Evolutionary conservation across 805 yeast species (phyloP).

Genomic region (Suhomyces pyralidae): DNA sequence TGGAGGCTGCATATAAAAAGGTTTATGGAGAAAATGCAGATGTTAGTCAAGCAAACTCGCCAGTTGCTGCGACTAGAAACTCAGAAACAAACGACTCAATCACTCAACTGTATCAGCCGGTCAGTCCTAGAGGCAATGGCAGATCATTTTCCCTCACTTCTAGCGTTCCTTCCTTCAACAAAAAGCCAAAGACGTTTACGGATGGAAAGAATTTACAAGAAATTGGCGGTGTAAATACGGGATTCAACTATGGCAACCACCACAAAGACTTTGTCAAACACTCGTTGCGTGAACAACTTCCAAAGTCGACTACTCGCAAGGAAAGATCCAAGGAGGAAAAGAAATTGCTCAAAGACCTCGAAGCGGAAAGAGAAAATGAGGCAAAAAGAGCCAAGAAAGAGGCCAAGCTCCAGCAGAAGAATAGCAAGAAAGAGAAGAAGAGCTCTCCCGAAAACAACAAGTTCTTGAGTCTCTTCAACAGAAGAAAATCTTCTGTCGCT

Average conservation of each 20-base stretch:
- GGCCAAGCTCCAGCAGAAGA: slow-evolving; percentile 5
- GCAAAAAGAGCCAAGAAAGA: slow-evolving; percentile 11
- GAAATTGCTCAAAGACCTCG: slow-evolving; percentile 11
- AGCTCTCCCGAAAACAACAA: slow-evolving; percentile 2
- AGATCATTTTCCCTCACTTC: slow-evolving; percentile 2
- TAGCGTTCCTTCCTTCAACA: not conserved
- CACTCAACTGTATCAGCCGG: not conserved
- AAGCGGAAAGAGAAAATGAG: slow-evolving; percentile 3
- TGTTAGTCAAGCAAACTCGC: not conserved
- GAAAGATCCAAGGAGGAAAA: slow-evolving; percentile 25
- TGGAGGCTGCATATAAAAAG: slow-evolving; percentile 22
- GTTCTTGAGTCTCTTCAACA: slow-evolving; percentile 5
- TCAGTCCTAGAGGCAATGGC: not conserved
- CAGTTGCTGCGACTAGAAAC: not conserved
- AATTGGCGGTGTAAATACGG: slow-evolving; percentile 15
- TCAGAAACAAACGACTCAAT: not conserved
- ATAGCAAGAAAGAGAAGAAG: slow-evolving; percentile 3
- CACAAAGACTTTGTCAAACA: slow-evolving; percentile 30
- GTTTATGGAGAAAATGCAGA: slow-evolving; percentile 17
- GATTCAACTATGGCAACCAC: slow-evolving; percentile 28
- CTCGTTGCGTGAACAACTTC: slow-evolving; percentile 23
- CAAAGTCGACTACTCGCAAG: slow-evolving; percentile 16
- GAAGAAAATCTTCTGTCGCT: slow-evolving; percentile 3
- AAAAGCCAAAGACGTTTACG: not conserved
- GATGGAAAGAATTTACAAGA: not conserved